These are phyloP conservation scores for Botrytis galanthina DNA, from an alignment of 2,329 filamentous ascomycete species.

Conservation along the genomic window DNA sequence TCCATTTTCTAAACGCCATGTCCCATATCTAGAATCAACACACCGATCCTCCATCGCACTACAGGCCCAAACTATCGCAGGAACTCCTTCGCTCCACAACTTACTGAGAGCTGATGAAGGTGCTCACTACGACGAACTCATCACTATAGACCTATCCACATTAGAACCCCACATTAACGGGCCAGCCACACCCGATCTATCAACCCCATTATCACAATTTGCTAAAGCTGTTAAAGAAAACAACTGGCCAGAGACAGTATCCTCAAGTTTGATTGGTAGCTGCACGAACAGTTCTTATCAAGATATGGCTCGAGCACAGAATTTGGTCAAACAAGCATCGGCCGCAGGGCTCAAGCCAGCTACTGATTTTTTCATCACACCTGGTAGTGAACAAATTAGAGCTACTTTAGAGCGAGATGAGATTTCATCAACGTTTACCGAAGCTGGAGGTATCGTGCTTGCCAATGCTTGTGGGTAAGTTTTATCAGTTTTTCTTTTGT, in stretches of 20 bases:
- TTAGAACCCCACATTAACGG: conserved; percentile 97
- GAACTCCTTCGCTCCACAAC: conserved; percentile 48
- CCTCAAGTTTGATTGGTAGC: conserved; percentile 91
- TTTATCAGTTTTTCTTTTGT: background rate
- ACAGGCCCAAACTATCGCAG: conserved; percentile 36
- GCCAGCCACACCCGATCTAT: conserved; percentile 92
- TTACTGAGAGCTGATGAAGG: conserved; percentile 74
- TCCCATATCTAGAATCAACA: conserved; percentile 83
- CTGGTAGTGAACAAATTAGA: conserved; percentile 93
- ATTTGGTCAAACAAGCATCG: conserved; percentile 86
- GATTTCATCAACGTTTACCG: conserved; percentile 80
- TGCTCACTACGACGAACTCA: conserved; percentile 85
- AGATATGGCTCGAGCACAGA: conserved; percentile 95
- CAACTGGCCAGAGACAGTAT: conserved; percentile 86
- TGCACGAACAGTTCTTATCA: conserved; percentile 99
- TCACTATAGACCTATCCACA: conserved; percentile 84
- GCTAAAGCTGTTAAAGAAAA: conserved; percentile 79
- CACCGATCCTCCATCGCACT: conserved; percentile 55
- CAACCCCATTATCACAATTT: conserved; percentile 88
- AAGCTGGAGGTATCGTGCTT: conserved; percentile 82
- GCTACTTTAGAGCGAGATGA: conserved; percentile 89
- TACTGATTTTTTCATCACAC: conserved; percentile 92
- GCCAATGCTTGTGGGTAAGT: conserved; percentile 81
- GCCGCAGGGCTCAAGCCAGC: conserved; percentile 87
- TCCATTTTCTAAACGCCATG: conserved; percentile 82